Base-by-base conservation (phyloP, 2,329 filamentous ascomycete species). In the Sporothrix brasiliensis region DNA sequence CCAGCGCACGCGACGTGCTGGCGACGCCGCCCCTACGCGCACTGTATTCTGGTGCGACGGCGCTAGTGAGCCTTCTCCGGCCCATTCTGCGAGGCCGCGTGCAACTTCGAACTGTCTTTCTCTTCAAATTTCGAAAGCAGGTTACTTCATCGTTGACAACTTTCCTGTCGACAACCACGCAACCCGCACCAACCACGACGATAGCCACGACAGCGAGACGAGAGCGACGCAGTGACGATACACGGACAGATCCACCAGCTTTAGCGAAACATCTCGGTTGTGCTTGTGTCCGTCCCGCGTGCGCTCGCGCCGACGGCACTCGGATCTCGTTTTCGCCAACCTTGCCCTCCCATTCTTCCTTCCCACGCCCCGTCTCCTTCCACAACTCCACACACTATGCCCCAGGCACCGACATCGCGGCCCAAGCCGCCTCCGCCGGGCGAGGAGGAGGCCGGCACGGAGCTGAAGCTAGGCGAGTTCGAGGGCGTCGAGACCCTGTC, bases 401-500 rank as follows among this genome's bases (percentile, higher is more conserved):
- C 82, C 74, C 81, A 81, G 73, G 79, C 80, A 56, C 81, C 81
- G 47, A 88, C 87, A 39, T 89, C 89, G 69, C 89, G 91, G 72
- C 84, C 86, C 73, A 92, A 91, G 81, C 90, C 89, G 73, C 83
- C 85, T 58, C 87, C 87, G 63, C 86, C 88, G 70, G 91, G 91
- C 78, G 94, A 97, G 79, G 94, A 98, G 80, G 93, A 97, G 83
- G 94, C 94, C 30, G 89, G 91, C 66, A 84, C 88, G 9, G 88
- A 89, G 69, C 88, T 98, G 74, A 92, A 91, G 79, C 91, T 99
- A 13, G 95, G 95, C 81, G 94, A 97, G 79, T 97, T 98, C 81
- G 89, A 96, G 76, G 86, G 94, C 77, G 93, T 96, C 74, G 93
- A 95, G 78, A 94, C 94, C 6, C 85, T 99, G 73, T 97, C 94